Evolutionary conservation across 768 basidiomycete species (phyloP).

Genomic region (Suillus subluteus): DNA sequence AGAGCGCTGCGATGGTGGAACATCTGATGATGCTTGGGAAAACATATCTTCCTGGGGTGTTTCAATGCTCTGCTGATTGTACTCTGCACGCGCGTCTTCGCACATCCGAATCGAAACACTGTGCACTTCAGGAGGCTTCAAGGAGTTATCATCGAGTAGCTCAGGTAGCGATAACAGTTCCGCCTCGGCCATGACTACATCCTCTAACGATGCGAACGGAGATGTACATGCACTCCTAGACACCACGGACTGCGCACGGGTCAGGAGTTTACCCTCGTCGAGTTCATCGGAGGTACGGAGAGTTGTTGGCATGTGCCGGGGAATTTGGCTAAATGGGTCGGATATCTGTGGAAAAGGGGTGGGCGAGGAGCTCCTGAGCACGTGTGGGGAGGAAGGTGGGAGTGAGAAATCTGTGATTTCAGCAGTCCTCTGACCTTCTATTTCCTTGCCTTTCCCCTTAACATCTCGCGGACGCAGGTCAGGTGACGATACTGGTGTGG

Average conservation of each 20-base stretch:
- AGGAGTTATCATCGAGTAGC: not conserved
- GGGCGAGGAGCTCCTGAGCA: not conserved
- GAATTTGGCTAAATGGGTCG: too few relatives aligned
- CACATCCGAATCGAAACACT: not conserved
- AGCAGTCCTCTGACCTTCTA: constrained; percentile 1
- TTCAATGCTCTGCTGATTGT: not conserved
- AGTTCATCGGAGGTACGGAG: too few relatives aligned
- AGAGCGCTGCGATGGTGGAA: constrained; percentile 1
- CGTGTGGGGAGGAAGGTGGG: not conserved
- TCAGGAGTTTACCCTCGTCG: not conserved
- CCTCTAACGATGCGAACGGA: constrained; percentile 17
- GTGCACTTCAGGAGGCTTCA: not conserved
- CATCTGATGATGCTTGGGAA: not conserved
- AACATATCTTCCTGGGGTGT: not conserved
- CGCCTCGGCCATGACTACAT: not conserved
- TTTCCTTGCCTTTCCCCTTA: constrained; percentile 10
- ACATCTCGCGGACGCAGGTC: not conserved
- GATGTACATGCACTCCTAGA: constrained; percentile 18
- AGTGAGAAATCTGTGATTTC: not conserved
- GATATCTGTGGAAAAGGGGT: not conserved
- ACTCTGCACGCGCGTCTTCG: not conserved
- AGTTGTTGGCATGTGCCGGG: not conserved
- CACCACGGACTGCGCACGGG: not conserved
- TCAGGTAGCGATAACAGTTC: not conserved
- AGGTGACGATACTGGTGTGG: constrained; percentile 33